Percentiles rank a stretch among this genome's conserved stretches.
Conservation (phyloP, 2,329 filamentous ascomycete species). For the Juglanconis sp. region DNA sequence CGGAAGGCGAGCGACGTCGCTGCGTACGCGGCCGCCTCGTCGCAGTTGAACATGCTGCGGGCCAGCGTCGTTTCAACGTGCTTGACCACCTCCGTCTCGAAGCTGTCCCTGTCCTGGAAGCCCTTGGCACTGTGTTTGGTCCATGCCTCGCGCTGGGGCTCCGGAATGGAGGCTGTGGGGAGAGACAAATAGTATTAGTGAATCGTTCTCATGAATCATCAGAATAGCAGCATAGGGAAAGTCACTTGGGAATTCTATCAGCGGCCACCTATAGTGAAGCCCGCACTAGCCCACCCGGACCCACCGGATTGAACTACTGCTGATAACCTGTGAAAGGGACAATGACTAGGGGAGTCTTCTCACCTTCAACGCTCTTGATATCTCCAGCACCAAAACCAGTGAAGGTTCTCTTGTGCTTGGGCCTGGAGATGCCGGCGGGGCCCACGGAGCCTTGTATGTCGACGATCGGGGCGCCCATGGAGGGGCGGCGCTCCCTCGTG, state of each 20-base stretch:
- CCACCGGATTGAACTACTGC: neutral
- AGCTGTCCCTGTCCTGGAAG: slow-evolving; percentile 78
- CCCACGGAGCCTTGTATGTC: slow-evolving; percentile 83
- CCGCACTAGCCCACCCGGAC: neutral
- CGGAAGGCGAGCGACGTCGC: slow-evolving; percentile 89
- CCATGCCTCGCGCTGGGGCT: slow-evolving; percentile 81
- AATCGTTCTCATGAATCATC: neutral
- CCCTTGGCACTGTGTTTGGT: slow-evolving; percentile 59
- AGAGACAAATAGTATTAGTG: neutral
- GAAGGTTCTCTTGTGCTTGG: slow-evolving; percentile 96
- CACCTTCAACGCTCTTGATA: slow-evolving; percentile 91
- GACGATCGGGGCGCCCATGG: slow-evolving; percentile 76
- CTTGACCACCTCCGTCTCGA: slow-evolving; percentile 81
- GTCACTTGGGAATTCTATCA: neutral
- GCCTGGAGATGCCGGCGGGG: slow-evolving; percentile 79
- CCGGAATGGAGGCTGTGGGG: slow-evolving; percentile 69
- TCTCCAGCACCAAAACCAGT: slow-evolving; percentile 89
- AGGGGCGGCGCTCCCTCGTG: slow-evolving; percentile 74
- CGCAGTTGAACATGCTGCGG: slow-evolving; percentile 96
- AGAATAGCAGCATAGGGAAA: slow-evolving; percentile 13
- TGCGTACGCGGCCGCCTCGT: slow-evolving; percentile 88
- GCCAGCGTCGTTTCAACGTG: slow-evolving; percentile 97
- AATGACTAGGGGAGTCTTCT: slow-evolving; percentile 25
- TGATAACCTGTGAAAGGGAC: neutral
- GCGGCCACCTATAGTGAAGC: neutral